These are phyloP conservation scores for Penicillium sp. DNA, from an alignment of 2,329 filamentous ascomycete genomes.

Conservation along the genomic window DNA sequence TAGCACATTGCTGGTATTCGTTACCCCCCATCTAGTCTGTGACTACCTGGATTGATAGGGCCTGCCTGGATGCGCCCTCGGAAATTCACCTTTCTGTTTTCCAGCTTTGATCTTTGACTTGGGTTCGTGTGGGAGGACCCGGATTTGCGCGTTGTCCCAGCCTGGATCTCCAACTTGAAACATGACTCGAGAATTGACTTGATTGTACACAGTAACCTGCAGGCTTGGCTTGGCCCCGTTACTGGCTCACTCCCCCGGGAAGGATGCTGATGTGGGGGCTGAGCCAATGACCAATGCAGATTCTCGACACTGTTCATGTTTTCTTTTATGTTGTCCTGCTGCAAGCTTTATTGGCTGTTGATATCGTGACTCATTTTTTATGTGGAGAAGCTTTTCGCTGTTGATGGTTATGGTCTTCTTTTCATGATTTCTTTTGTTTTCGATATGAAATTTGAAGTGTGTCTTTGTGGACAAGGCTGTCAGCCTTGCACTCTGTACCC, in stretches of 20 bases:
- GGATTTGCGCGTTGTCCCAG: not conserved
- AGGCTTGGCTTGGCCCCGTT: not conserved
- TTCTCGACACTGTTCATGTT: slow-evolving; percentile 1
- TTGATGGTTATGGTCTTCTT: not conserved
- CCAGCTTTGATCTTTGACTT: slow-evolving; percentile 9
- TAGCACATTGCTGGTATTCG: too few relatives aligned
- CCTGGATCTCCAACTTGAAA: not conserved
- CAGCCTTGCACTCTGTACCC: slow-evolving; percentile 1
- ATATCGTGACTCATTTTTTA: slow-evolving; percentile 7
- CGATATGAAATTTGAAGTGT: not conserved
- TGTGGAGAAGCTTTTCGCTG: not conserved
- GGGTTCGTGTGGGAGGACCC: not conserved
- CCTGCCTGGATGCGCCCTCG: slow-evolving; percentile 11
- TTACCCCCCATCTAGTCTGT: not conserved
- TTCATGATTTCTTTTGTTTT: slow-evolving; percentile 1
- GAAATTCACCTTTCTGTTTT: slow-evolving; percentile 6
- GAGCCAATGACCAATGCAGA: slow-evolving; percentile 8
- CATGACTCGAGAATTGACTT: slow-evolving; percentile 6
- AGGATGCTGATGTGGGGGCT: slow-evolving; percentile 1
- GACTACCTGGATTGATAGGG: slow-evolving; percentile 8
- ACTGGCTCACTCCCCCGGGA: not conserved
- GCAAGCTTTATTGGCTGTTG: slow-evolving; percentile 4
- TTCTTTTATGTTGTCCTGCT: not conserved
- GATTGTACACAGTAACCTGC: not conserved
- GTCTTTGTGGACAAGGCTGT: not conserved